A percentile compares a stretch with the other conserved stretches of the same genome.
Evolutionary conservation across 116 monocot genomes (phyloP).

Genomic region (Cymodocea nodosa): DNA sequence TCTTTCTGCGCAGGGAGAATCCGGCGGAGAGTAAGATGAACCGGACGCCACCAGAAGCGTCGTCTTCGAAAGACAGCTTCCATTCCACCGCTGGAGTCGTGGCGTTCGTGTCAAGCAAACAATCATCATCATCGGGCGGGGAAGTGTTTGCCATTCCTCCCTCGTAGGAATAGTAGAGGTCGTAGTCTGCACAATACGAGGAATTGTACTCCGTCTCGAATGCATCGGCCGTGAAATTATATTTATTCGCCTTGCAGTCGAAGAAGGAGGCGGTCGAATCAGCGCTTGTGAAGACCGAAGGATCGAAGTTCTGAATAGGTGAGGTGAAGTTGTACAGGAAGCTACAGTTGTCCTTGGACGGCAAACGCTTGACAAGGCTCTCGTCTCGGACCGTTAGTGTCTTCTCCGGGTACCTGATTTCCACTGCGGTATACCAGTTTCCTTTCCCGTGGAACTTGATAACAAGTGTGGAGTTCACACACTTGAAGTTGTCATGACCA

Average conservation of each 20-base stretch:
- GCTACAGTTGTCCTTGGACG: neutral
- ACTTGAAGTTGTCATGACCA: slow-evolving; percentile 1
- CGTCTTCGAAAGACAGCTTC: neutral
- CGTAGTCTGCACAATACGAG: neutral
- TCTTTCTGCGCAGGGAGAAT: neutral
- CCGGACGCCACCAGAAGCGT: neutral
- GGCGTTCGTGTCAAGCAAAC: neutral
- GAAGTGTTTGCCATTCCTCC: neutral
- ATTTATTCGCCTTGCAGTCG: neutral
- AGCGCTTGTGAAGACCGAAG: neutral
- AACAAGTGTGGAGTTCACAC: neutral
- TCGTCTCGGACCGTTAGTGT: neutral
- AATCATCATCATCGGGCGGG: neutral
- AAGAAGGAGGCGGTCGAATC: neutral
- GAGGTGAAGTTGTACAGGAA: slow-evolving; percentile 5
- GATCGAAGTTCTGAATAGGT: neutral
- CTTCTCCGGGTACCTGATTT: neutral
- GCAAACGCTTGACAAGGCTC: neutral
- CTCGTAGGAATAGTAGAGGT: neutral
- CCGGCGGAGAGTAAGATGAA: neutral
- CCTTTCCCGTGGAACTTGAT: neutral
- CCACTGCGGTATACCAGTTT: neutral
- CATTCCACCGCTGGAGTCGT: neutral
- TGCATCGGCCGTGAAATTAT: neutral
- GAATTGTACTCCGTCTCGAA: neutral